Evolutionary conservation across 495 filamentous ascomycete species (phyloP).

Genomic region (Aspergillus carlsbadensis): DNA sequence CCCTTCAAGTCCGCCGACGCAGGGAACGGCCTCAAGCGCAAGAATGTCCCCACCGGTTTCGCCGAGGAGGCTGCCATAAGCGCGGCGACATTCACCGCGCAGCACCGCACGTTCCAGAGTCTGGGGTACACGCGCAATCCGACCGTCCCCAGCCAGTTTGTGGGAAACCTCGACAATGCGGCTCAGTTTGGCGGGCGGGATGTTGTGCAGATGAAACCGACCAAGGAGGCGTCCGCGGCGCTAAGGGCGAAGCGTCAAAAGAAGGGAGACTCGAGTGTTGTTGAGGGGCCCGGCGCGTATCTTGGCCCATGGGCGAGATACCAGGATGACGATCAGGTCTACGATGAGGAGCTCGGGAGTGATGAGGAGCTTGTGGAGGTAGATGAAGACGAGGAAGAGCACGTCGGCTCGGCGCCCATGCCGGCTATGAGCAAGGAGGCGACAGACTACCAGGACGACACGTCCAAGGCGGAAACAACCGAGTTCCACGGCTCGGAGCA

Average conservation of each 20-base stretch:
- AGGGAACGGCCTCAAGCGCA: conserved; percentile 67
- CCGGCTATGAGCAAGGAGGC: conserved; percentile 55
- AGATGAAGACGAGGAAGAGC: conserved; percentile 37
- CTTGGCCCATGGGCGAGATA: conserved; percentile 94
- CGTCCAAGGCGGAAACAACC: conserved; percentile 68
- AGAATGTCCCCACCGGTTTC: conserved; percentile 86
- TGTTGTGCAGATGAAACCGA: conserved; percentile 56
- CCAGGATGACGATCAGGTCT: conserved; percentile 59
- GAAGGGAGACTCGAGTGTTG: conserved; percentile 78
- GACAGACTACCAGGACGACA: conserved; percentile 58
- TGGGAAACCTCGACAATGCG: conserved; percentile 54
- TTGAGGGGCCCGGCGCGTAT: conserved; percentile 84
- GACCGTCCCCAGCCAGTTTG: conserved; percentile 46
- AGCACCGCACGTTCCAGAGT: conserved; percentile 74
- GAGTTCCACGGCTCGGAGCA: conserved; percentile 80
- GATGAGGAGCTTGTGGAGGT: conserved; percentile 80
- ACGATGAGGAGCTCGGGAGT: conserved; percentile 66
- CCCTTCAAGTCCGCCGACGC: conserved; percentile 67
- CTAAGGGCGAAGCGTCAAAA: conserved; percentile 70
- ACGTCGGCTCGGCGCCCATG: conserved; percentile 48
- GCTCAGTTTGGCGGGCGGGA: conserved; percentile 53
- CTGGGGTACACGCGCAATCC: conserved; percentile 60
- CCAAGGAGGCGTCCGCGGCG: conserved; percentile 66
- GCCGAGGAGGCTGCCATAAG: conserved; percentile 87
- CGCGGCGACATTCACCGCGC: conserved; percentile 80